Conservation (phyloP, 352 stramenopile genomes). For the Globisporangium perplexum region DNA sequence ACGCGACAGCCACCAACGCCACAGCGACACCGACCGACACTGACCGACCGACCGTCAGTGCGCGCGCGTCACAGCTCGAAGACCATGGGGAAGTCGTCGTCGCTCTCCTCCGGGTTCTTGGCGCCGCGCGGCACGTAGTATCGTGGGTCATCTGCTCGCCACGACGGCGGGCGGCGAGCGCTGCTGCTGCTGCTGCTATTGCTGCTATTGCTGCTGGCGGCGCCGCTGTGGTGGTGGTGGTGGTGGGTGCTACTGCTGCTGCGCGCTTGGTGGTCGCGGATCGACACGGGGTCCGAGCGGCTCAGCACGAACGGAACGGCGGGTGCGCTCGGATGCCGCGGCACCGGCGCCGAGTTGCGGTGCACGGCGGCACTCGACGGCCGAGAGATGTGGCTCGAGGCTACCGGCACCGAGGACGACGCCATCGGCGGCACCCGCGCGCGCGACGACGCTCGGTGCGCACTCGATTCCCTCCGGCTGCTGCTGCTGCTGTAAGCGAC, state of each 20-base stretch:
- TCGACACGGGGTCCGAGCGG: slow-evolving; percentile 9
- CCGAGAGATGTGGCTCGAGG: slow-evolving; percentile 7
- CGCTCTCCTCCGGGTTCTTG: slow-evolving; percentile 1
- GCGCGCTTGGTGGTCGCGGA: slow-evolving; percentile 10
- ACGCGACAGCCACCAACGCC: background rate
- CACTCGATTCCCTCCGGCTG: background rate
- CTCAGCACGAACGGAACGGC: slow-evolving; percentile 7
- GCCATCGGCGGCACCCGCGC: background rate
- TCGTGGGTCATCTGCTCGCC: slow-evolving; percentile 2
- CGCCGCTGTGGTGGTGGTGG: background rate
- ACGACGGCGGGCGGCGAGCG: background rate
- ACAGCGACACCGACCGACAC: too few species aligned
- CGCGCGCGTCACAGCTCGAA: slow-evolving; percentile 12
- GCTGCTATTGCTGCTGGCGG: background rate
- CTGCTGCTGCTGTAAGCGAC: slow-evolving; percentile 1
- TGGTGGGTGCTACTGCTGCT: background rate
- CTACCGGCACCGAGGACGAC: slow-evolving; percentile 7
- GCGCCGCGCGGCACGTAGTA: slow-evolving; percentile 5
- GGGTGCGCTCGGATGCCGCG: background rate
- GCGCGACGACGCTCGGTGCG: background rate
- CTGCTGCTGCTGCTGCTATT: slow-evolving; percentile 1
- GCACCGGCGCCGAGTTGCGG: slow-evolving; percentile 11
- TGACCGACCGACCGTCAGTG: too few species aligned
- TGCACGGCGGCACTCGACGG: slow-evolving; percentile 4
- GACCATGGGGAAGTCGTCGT: slow-evolving; percentile 5